Percentiles rank a stretch among this genome's conserved stretches.
These are phyloP conservation scores for Globisporangium viniferum DNA, from an alignment of 352 stramenopile genomes.

Conservation along the genomic window DNA sequence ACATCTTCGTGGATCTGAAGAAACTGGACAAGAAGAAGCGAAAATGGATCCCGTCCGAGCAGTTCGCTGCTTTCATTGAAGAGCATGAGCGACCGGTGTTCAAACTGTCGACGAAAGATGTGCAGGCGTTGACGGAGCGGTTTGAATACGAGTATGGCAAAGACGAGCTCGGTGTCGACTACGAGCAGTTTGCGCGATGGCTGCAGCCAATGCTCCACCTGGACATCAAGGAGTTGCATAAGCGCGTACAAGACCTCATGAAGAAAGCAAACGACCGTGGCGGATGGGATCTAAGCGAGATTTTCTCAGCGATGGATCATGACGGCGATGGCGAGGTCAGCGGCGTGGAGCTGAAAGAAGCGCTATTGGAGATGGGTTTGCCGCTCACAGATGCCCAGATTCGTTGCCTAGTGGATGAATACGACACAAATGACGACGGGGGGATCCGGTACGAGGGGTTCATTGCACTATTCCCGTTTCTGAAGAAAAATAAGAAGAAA, in stretches of 20 bases:
- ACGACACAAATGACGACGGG: conserved; percentile 56
- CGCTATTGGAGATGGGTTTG: conserved; percentile 58
- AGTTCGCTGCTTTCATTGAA: conserved; percentile 28
- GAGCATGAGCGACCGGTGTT: conserved; percentile 37
- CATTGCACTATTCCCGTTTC: conserved; percentile 36
- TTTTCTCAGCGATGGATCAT: conserved; percentile 64
- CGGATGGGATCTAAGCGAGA: conserved; percentile 49
- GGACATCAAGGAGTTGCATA: conserved; percentile 52
- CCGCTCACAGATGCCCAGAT: conserved; percentile 67
- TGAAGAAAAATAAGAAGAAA: conserved; percentile 4
- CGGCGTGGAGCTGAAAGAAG: conserved; percentile 47
- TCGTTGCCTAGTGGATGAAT: conserved; percentile 57
- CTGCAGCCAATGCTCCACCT: conserved; percentile 64
- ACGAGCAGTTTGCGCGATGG: conserved; percentile 67
- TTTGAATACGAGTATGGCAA: conserved; percentile 76
- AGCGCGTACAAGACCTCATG: conserved; percentile 43
- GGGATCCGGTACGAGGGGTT: conserved; percentile 67
- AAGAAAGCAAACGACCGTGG: conserved; percentile 26
- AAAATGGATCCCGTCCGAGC: conserved; percentile 46
- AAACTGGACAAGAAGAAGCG: conserved; percentile 58
- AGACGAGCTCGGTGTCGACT: conserved; percentile 53
- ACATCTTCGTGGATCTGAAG: conserved; percentile 35
- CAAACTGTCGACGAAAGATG: conserved; percentile 29
- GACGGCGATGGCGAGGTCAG: conserved; percentile 56
- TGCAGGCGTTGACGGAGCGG: conserved; percentile 37